phyloP scores from a whole-genome alignment of 2,329 filamentous ascomycete genomes.

The Ascochyta koolunga region DNA sequence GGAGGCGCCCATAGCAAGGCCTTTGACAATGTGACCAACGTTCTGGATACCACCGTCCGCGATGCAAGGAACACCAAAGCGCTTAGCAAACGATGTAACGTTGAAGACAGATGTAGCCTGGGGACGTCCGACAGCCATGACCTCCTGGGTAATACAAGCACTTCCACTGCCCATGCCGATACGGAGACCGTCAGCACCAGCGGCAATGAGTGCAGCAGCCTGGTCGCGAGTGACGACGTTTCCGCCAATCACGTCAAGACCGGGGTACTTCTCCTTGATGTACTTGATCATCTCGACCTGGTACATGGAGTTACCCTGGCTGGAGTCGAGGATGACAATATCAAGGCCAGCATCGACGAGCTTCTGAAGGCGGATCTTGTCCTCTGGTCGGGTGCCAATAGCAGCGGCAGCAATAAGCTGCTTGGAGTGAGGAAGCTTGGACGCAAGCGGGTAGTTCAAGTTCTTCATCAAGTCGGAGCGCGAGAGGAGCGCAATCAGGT shows the following conservation, averaged over 20 bases:
- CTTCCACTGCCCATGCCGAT: slow-evolving; percentile 99
- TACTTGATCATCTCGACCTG: slow-evolving; percentile 98
- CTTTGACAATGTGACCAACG: slow-evolving; percentile 98
- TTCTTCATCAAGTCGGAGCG: slow-evolving; percentile 97
- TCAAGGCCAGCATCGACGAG: slow-evolving; percentile 95
- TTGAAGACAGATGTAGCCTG: slow-evolving; percentile 93
- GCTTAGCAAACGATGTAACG: slow-evolving; percentile 85
- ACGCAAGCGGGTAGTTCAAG: slow-evolving; percentile 92
- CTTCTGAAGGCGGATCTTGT: slow-evolving; percentile 83
- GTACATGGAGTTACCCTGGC: slow-evolving; percentile 98
- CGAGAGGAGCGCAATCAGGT: slow-evolving; percentile 63
- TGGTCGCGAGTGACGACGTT: slow-evolving; percentile 98
- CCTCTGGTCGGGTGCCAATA: slow-evolving; percentile 92
- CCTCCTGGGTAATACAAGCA: slow-evolving; percentile 98
- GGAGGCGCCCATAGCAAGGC: slow-evolving; percentile 88
- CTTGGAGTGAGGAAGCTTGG: slow-evolving; percentile 95
- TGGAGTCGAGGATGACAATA: slow-evolving; percentile 93
- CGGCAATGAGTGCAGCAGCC: slow-evolving; percentile 88
- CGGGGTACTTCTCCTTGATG: slow-evolving; percentile 85
- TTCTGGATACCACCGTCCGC: slow-evolving; percentile 98
- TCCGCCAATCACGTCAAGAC: slow-evolving; percentile 92
- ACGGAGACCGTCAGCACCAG: slow-evolving; percentile 92
- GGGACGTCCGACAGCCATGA: slow-evolving; percentile 97
- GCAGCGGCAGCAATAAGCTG: slow-evolving; percentile 95
- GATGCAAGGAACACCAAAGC: slow-evolving; percentile 96